A percentile compares a stretch with the other conserved stretches of the same genome.
Conservation (phyloP, 2,329 filamentous ascomycete genomes). For the Ceratocystis ficicola region DNA sequence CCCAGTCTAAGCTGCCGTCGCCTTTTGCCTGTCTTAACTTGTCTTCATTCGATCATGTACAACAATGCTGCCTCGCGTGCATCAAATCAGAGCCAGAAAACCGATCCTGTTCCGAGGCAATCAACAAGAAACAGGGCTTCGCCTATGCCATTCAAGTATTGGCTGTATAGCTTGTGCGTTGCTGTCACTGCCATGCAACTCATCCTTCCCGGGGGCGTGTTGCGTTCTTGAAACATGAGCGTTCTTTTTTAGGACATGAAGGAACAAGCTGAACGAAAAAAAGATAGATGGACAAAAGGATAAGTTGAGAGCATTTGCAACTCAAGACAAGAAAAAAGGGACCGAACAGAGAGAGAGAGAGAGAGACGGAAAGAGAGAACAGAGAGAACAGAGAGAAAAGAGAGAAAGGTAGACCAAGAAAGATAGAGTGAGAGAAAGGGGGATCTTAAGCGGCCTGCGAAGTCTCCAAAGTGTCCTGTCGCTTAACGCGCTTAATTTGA, state of each 20-base stretch:
- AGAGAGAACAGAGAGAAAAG: conserved; percentile 2
- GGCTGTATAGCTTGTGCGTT: conserved; percentile 14
- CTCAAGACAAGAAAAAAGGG: neutral
- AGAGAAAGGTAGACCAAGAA: neutral
- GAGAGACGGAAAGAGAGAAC: conserved; percentile 3
- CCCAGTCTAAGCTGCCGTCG: neutral
- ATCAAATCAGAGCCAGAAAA: neutral
- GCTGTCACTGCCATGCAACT: conserved; percentile 15
- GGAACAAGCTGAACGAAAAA: conserved; percentile 2
- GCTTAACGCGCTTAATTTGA: neutral
- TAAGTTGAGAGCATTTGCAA: too few species aligned
- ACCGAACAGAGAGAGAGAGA: neutral
- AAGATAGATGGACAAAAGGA: neutral
- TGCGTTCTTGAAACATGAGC: conserved; percentile 7
- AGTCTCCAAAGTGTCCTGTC: neutral
- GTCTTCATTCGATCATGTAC: neutral
- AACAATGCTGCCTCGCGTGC: neutral
- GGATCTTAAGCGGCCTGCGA: neutral
- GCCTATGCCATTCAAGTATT: conserved; percentile 1
- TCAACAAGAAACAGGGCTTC: conserved; percentile 1
- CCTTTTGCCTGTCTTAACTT: too few species aligned
- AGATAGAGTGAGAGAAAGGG: too few species aligned
- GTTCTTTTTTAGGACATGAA: conserved; percentile 13
- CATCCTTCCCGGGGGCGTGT: conserved; percentile 5
- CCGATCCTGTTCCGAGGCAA: neutral